phyloP scores from a whole-genome alignment of 441 rosid species.

The Euphorbia schlechtendalii region DNA sequence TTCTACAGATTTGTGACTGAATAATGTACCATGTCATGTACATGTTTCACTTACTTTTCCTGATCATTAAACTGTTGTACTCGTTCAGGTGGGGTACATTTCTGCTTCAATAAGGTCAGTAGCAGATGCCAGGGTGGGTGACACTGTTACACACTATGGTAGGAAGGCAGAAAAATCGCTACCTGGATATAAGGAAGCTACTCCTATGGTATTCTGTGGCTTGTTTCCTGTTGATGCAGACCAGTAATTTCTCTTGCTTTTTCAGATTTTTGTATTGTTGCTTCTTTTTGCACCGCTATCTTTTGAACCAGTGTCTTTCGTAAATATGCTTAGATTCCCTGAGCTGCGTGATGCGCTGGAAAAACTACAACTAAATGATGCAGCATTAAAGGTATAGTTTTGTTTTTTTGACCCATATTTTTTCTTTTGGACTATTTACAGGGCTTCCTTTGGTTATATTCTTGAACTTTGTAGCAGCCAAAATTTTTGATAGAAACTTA shows the following conservation, averaged over 20 bases:
- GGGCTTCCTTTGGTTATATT: neutral
- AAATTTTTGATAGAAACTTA: no score
- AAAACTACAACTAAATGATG: slow-evolving; percentile 93
- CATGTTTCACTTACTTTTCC: neutral
- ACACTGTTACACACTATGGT: slow-evolving; percentile 59
- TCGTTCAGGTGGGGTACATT: slow-evolving; percentile 79
- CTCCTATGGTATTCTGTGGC: slow-evolving; percentile 98
- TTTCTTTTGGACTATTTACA: neutral
- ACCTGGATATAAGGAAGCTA: slow-evolving; percentile 95
- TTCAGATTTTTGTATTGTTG: slow-evolving; percentile 9
- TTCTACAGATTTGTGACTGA: neutral
- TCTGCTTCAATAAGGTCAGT: slow-evolving; percentile 95
- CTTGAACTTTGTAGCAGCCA: no score
- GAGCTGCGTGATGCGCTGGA: slow-evolving; percentile 95
- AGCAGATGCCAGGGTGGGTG: slow-evolving; percentile 98
- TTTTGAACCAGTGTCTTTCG: slow-evolving; percentile 20
- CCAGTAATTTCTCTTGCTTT: slow-evolving; percentile 50
- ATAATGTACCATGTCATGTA: neutral
- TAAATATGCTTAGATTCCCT: slow-evolving; percentile 49
- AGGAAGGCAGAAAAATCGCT: slow-evolving; percentile 73
- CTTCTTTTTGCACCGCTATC: slow-evolving; percentile 10
- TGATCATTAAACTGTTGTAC: slow-evolving; percentile 1
- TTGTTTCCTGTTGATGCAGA: slow-evolving; percentile 96
- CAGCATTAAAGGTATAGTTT: slow-evolving; percentile 74
- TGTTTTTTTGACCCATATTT: no score